These are phyloP conservation scores for Cytospora chrysosperma DNA, from an alignment of 2,329 filamentous ascomycete genomes.

Conservation along the genomic window DNA sequence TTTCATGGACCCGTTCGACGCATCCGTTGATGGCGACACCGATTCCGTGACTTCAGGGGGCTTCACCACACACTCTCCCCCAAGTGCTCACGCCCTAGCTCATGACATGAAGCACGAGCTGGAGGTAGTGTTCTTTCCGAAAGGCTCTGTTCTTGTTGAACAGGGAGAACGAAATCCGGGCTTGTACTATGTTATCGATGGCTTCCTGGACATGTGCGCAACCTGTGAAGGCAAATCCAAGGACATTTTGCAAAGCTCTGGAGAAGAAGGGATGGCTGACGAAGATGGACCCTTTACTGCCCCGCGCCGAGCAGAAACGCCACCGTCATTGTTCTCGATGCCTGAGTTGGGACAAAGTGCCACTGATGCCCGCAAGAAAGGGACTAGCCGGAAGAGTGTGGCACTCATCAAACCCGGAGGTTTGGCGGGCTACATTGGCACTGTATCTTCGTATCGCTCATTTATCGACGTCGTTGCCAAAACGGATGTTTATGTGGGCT, in stretches of 20 bases:
- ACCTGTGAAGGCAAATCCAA: conserved; percentile 59
- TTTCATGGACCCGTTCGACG: conserved; percentile 82
- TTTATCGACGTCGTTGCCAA: conserved; percentile 97
- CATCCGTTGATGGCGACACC: conserved; percentile 74
- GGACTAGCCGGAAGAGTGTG: conserved; percentile 62
- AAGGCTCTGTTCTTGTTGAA: conserved; percentile 90
- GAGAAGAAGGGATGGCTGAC: conserved; percentile 36
- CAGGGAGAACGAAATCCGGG: conserved; percentile 97
- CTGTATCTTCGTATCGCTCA: conserved; percentile 90
- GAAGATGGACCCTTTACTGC: conserved; percentile 30
- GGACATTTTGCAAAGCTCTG: conserved; percentile 40
- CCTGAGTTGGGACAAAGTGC: conserved; percentile 30
- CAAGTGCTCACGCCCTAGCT: conserved; percentile 64
- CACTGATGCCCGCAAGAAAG: conserved; percentile 45
- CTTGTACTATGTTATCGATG: conserved; percentile 95
- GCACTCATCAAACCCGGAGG: conserved; percentile 93
- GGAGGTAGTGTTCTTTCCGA: conserved; percentile 96
- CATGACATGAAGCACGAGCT: conserved; percentile 88
- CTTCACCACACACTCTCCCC: conserved; percentile 57
- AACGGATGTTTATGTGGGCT: conserved; percentile 97
- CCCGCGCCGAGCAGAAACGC: conserved; percentile 18
- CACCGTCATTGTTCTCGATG: conserved; percentile 31
- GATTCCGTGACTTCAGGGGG: conserved; percentile 79
- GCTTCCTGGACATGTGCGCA: conserved; percentile 93
- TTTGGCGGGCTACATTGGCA: conserved; percentile 90